Evolutionary conservation across 164 flowering plant genomes (phyloP).

Genomic region (Cinnamomum chago): DNA sequence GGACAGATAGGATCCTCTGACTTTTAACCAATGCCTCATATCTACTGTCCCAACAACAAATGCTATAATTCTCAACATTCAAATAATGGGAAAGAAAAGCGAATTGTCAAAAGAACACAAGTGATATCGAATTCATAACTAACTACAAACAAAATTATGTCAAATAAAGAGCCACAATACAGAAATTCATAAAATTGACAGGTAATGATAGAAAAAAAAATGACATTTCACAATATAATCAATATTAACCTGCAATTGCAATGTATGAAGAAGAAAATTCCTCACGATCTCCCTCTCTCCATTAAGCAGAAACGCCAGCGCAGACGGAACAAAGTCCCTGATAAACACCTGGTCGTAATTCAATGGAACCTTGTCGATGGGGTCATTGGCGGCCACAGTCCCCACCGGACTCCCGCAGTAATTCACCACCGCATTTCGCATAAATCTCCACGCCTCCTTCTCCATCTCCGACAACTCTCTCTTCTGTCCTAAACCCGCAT

Average conservation of each 20-base stretch:
- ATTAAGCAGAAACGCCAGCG: slow-evolving; percentile 83
- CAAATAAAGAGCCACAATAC: not conserved
- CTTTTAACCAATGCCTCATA: too few relatives aligned
- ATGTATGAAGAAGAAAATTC: slow-evolving; percentile 86
- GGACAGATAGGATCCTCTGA: not conserved
- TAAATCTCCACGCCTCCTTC: slow-evolving; percentile 77
- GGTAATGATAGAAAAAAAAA: not conserved
- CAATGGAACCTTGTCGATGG: slow-evolving; percentile 55
- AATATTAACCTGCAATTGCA: slow-evolving; percentile 82
- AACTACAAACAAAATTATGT: not conserved
- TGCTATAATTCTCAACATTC: too few relatives aligned
- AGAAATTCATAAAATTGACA: not conserved
- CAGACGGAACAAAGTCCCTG: slow-evolving; percentile 92
- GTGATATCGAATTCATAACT: not conserved
- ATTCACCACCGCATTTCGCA: slow-evolving; percentile 55
- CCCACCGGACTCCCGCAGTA: slow-evolving; percentile 90
- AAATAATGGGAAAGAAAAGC: too few relatives aligned
- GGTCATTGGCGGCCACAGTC: slow-evolving; percentile 87
- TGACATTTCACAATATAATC: not conserved
- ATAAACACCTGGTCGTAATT: slow-evolving; percentile 95
- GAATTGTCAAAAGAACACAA: not conserved
- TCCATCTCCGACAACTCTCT: slow-evolving; percentile 54
- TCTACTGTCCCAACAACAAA: too few relatives aligned
- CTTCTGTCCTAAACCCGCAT: slow-evolving; percentile 17
- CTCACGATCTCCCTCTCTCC: slow-evolving; percentile 89